These are phyloP conservation scores for Neckera pumila DNA, from an alignment of 225 moss, liverwort and hornwort genomes.

Conservation along the genomic window DNA sequence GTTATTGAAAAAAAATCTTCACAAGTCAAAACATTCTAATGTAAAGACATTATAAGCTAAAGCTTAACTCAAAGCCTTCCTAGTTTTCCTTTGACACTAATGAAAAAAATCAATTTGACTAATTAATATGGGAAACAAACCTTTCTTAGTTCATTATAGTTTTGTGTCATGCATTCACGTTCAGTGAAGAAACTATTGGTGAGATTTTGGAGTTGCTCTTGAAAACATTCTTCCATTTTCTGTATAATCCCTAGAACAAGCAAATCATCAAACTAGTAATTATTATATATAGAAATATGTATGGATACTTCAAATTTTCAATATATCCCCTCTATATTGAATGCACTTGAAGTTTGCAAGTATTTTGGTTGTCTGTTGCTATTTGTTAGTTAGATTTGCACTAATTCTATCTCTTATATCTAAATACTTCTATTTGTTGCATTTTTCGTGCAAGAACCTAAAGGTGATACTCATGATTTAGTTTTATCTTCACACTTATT, in stretches of 20 bases:
- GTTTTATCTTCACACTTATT: background rate
- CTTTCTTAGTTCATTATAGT: background rate
- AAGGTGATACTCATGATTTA: background rate
- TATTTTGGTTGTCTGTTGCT: background rate
- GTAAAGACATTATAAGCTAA: background rate
- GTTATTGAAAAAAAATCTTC: background rate
- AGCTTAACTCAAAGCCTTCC: background rate
- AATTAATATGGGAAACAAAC: background rate
- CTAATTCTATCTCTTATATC: background rate
- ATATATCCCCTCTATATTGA: too few relatives aligned
- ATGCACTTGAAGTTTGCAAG: background rate
- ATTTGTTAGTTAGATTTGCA: background rate
- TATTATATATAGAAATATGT: background rate
- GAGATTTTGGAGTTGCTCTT: constrained; percentile 31
- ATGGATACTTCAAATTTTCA: background rate
- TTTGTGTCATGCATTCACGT: constrained; percentile 14
- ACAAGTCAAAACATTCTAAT: background rate
- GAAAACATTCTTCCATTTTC: constrained; percentile 42
- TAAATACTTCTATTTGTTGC: background rate
- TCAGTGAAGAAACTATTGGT: constrained; percentile 40
- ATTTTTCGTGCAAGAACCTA: background rate
- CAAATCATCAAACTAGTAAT: background rate
- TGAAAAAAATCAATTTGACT: background rate
- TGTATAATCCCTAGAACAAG: background rate
- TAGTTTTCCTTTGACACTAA: background rate